Percentiles rank a stretch among this genome's conserved stretches.
Evolutionary conservation across 139 green algal genomes (phyloP).

Genomic region (Auxenochlorella pyrenoidosa): DNA sequence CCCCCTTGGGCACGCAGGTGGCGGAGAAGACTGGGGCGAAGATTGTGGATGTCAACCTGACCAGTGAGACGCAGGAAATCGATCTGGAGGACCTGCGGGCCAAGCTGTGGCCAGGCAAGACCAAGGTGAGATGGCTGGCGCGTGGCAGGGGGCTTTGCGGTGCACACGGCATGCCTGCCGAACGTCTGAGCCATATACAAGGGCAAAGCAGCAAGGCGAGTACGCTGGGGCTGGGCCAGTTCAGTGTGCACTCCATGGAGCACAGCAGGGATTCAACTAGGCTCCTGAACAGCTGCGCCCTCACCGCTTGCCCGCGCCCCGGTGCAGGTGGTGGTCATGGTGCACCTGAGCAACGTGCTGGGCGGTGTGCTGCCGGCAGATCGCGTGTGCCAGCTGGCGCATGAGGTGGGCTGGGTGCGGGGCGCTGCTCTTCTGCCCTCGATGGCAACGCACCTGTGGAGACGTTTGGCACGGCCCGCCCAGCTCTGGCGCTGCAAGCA

Average conservation of each 20-base stretch:
- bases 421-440: no score
- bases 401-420: constrained; percentile 36
- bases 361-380: constrained; percentile 68
- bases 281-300: no score
- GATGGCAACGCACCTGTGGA: neutral
- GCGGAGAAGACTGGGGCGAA: constrained; percentile 75
- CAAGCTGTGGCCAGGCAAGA: constrained; percentile 4
- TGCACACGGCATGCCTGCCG: no score
- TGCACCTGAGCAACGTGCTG: constrained; percentile 91
- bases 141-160: neutral
- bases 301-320: no score
- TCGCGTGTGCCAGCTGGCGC: constrained; percentile 63
- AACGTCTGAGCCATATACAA: no score
- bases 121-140: neutral
- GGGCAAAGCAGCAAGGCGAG: no score
- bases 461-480: no score
- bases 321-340: constrained; percentile 78
- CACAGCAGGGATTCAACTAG: no score
- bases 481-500: neutral
- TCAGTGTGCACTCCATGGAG: no score
- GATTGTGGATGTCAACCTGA: constrained; percentile 74
- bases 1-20: constrained; percentile 36
- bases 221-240: no score
- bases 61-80: constrained; percentile 62
- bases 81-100: constrained; percentile 59